phyloP scores from a whole-genome alignment of 2,329 filamentous ascomycete genomes.

The Cytospora piceae region DNA sequence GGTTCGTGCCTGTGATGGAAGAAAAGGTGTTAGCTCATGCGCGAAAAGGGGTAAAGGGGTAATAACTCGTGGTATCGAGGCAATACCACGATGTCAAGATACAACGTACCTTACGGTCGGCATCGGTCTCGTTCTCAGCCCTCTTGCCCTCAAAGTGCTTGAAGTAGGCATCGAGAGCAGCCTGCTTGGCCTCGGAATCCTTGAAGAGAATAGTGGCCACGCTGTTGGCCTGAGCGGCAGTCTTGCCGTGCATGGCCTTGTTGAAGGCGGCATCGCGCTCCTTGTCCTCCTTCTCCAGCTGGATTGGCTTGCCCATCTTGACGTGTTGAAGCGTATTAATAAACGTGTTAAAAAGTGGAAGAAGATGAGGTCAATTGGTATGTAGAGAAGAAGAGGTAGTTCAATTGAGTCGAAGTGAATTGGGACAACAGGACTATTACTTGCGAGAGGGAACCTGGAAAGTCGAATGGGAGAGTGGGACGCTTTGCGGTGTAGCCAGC shows the following conservation, averaged over 20 bases:
- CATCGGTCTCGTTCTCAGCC: constrained; percentile 77
- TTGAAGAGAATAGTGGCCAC: constrained; percentile 86
- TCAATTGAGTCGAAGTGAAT: constrained; percentile 19
- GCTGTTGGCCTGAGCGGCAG: constrained; percentile 69
- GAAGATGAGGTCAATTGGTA: background rate
- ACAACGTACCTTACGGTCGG: constrained; percentile 72
- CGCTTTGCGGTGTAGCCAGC: constrained; percentile 24
- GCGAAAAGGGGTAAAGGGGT: background rate
- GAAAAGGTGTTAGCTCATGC: constrained; percentile 28
- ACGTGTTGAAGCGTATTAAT: constrained; percentile 23
- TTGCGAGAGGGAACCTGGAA: background rate
- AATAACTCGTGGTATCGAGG: background rate
- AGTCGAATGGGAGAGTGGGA: constrained; percentile 10
- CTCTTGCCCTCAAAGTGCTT: constrained; percentile 84
- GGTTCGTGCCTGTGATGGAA: constrained; percentile 66
- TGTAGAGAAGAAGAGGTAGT: background rate
- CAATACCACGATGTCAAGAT: background rate
- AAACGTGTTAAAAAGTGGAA: background rate
- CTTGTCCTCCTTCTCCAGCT: constrained; percentile 82
- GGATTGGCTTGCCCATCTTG: constrained; percentile 27
- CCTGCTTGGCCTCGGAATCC: constrained; percentile 59
- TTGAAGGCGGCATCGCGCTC: constrained; percentile 87
- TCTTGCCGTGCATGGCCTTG: constrained; percentile 80
- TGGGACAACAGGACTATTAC: constrained; percentile 4
- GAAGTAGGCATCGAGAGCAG: constrained; percentile 80